A percentile compares a stretch with the other conserved stretches of the same genome.
Conservation (phyloP, 306 rosid species). For the Hippophae rhamnoides region DNA sequence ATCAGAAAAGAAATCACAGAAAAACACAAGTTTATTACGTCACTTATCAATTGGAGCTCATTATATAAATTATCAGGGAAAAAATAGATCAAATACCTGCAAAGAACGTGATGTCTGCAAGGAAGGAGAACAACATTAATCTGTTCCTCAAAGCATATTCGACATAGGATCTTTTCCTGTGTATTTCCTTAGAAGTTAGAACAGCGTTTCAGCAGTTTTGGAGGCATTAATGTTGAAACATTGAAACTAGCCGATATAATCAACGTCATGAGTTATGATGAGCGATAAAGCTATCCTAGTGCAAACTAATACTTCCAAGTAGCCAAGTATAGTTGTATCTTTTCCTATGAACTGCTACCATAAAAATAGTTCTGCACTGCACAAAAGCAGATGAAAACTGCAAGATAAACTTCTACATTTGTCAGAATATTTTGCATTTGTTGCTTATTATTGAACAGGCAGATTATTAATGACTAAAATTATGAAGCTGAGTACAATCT, state of each 20-base stretch:
- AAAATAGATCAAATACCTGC: constrained; percentile 40
- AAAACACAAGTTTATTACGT: not conserved
- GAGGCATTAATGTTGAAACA: constrained; percentile 1
- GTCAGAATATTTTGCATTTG: too few species aligned
- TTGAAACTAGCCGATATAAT: not conserved
- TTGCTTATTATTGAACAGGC: too few species aligned
- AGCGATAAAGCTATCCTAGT: not conserved
- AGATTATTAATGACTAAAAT: too few species aligned
- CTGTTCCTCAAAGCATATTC: constrained; percentile 83
- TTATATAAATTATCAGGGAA: not conserved
- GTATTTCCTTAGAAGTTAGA: constrained; percentile 12
- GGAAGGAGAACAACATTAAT: constrained; percentile 73
- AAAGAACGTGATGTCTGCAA: constrained; percentile 79
- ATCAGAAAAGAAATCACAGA: not conserved
- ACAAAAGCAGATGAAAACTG: too few species aligned
- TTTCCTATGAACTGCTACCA: not conserved
- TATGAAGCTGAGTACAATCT: too few species aligned
- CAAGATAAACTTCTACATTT: too few species aligned
- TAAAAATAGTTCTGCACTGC: too few species aligned
- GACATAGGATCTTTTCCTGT: constrained; percentile 85
- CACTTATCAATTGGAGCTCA: not conserved
- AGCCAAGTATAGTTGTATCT: not conserved
- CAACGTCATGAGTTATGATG: not conserved
- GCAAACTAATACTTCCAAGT: not conserved
- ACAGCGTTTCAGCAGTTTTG: constrained; percentile 9